Evolutionary conservation across 192 early-diverging fungal genomes (phyloP), one percentile per base, ranked within the genome.

Genomic region (Gaertneriomyces sp.): DNA sequence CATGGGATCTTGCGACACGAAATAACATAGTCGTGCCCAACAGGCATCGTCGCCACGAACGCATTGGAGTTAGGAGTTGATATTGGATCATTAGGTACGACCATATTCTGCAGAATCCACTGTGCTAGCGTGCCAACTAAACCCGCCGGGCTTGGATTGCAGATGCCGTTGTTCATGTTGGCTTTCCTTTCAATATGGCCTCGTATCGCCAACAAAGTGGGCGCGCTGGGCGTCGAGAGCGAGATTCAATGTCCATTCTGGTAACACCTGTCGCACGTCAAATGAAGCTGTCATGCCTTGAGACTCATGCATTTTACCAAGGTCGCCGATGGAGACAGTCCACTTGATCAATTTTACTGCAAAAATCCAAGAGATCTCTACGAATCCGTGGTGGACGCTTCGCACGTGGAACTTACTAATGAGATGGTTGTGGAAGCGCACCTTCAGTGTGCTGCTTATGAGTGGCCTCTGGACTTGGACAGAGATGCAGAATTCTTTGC

Each of bases 41-140:
- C 45, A 61, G 73, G 78, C 17, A 82, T 92, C 25, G 74, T 92
- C 1, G 81, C 89, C 5, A 93, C 91, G 42, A 91, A 84, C 51
- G 91, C 92, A 0, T 74, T 94, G 40, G 92, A 94, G 60, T 76
- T 94, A 1, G 92, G 92, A 5, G 81, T 94, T 7, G 90, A 94
- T 66, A 89, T 92, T 53, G 92, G 92, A 9, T 58, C 68, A 3
- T 50, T 74, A 6, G 57, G 61, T 66, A 42, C 16, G 47, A 64
- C 19, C 11, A 12, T 42, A 17, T 55, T 41, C 49, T 17, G 33
- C 7, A 49, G 64, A 14, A n/a, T n/a, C 5, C 40, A 56, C 5
- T 42, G 59, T 41, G 11, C 5, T 45, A 43, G 41, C n/a, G 45
- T 60, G n/a, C 14, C 40, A 49, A 49, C 47, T 49, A n/a, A 49